phyloP scores from a whole-genome alignment of 2,329 filamentous ascomycete species.

The Pseudocercospora vitis region DNA sequence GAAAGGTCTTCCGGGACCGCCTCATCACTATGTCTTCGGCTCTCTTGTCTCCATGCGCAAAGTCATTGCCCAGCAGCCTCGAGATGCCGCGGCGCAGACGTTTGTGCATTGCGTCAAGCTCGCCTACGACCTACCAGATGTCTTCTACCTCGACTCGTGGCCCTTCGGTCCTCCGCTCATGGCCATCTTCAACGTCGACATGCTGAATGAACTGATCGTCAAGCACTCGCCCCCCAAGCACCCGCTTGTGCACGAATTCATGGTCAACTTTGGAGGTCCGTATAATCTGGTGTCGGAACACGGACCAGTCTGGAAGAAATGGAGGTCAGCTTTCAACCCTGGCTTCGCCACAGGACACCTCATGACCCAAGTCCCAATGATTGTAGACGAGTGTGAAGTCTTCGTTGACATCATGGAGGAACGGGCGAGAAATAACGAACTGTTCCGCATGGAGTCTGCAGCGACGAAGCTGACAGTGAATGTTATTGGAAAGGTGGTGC shows the following conservation, averaged over 20 bases:
- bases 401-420: conserved; percentile 40
- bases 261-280: conserved; percentile 41
- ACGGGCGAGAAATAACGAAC: conserved; percentile 38
- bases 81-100: conserved; percentile 40
- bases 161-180: conserved; percentile 40
- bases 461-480: conserved; percentile 45
- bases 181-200: conserved; percentile 42
- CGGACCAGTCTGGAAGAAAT: conserved; percentile 46
- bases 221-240: conserved; percentile 39
- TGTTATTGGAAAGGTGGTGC: conserved; percentile 44
- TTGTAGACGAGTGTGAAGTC: conserved; percentile 39
- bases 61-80: conserved; percentile 37
- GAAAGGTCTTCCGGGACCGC: conserved; percentile 41
- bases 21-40: conserved; percentile 45
- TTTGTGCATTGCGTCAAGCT: conserved; percentile 39
- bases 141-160: conserved; percentile 51
- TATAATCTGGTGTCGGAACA: conserved; percentile 40
- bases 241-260: conserved; percentile 32
- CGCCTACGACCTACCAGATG: conserved; percentile 39
- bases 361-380: conserved; percentile 41
- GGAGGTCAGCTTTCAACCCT: conserved; percentile 47
- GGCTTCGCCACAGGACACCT: conserved; percentile 43
- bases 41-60: conserved; percentile 44
- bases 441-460: conserved; percentile 45
- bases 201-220: conserved; percentile 42